Evolutionary conservation across 2,329 filamentous ascomycete genomes (phyloP), one percentile per base, ranked within the genome.

Genomic region (Lasiodiplodia theobromae): DNA sequence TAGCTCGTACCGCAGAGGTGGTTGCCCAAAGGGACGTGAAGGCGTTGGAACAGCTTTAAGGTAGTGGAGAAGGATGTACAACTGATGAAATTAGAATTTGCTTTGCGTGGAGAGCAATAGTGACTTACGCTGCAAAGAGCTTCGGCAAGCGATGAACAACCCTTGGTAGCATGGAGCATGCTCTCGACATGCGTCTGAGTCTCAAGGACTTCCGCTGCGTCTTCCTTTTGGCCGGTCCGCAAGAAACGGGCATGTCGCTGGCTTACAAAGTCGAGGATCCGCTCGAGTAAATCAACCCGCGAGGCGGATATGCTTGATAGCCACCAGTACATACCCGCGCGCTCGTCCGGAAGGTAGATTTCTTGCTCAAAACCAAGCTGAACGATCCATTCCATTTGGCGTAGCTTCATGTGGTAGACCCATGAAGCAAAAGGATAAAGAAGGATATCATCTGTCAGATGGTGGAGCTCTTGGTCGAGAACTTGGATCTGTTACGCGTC

Each of bases 321-420:
- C 71, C 77, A 82, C 89, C 92, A 96, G 79, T 98, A 98, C 92
- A 97, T 97, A 28, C 89, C 89, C 0, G 89, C 87, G 11, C 96
- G 85, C 78, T 99, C 96, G 77, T 97, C 91, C 0, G 89, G 86
- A 66, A 95, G 89, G 79, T 98, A 98, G 11, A 97, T 88, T 53
- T 95, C 91, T 14, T 97, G 89, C 79, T 99, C 96, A 78, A 99
- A 98, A 14, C 96, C 96, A 38, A 97, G 88, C 76, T 97, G 92
- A 18, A 97, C 86, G 56, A 96, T 91, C 84, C 90, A 91, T 76
- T 95, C 91, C 86, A 97, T 93, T 74, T 95, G 88, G 37, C 87
- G 88, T n/a, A 97, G 85, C 79, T 97, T 98, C 80, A 97, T 92
- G 69, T 94, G 87, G 74, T 95, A 96, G 0, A 90, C 88, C 96